Base-by-base conservation (phyloP, 805 yeast genomes). In the Zygoascus flipseniorum region DNA sequence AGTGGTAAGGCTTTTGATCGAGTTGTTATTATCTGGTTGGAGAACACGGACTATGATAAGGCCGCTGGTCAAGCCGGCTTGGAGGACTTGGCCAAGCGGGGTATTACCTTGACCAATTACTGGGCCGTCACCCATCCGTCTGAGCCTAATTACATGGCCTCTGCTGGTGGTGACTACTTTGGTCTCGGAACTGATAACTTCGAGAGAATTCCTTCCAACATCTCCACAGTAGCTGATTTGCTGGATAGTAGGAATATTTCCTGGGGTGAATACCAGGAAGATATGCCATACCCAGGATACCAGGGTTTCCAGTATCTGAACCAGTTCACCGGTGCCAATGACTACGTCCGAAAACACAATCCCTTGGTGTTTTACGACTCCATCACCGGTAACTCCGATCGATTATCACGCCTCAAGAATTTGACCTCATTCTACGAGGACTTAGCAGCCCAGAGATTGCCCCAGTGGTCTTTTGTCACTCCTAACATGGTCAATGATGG, bases 401-500 rank as follows among this genome's bases (percentile, higher is more conserved):
- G 80, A 58, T 61, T 69, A 57, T 65, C 70, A 45, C 69, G 72
- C 67, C 71, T 77, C 66, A 76, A 77, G 68, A 74, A 76, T 66
- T 72, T 76, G 59, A 73, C 77, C 46, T 67, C 69, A 55, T 73
- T 77, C 62, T 60, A 72, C 55, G 57, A 59, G 43, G 81, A 77
- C 60, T 60, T 74, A 54, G 63, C 61, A 39, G 61, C 67, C 60
- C 62, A 73, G 57, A 60, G 65, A 48, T 68, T 77, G 59, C 81
- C 81, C 45, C 81, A 78, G 70, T 77, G 77, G 76, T 58, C 70
- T 57, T 71, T 77, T 69, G 72, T 77, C 63, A 77, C 81, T 46
- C 81, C 82, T 54, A 77, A 77, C 69, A 72, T 76, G 76, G 66
- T 77, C 54, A 69, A 76, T 65, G 81, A 78, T 62, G 82, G 80